Conservation (phyloP, 768 basidiomycete genomes). For the Tulasnella calospora region DNA sequence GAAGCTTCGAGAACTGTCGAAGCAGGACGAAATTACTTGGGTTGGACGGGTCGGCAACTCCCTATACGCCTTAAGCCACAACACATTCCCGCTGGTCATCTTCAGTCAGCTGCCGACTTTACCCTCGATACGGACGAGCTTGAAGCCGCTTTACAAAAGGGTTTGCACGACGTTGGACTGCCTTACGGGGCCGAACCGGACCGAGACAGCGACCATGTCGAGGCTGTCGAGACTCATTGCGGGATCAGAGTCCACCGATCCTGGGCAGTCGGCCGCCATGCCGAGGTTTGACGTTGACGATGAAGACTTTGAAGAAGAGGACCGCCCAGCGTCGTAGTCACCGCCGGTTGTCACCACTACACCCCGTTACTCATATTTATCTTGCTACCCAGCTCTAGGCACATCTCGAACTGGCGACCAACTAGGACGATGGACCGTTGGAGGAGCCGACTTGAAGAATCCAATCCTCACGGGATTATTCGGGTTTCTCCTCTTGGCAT, state of each 20-base stretch:
- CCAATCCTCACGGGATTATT: constrained; percentile 15
- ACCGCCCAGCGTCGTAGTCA: constrained; percentile 4
- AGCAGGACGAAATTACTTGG: constrained; percentile 62
- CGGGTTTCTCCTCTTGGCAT: constrained; percentile 10
- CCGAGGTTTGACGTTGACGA: constrained; percentile 3
- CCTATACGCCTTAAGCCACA: constrained; percentile 80
- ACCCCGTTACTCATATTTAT: not conserved
- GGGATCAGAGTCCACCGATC: not conserved
- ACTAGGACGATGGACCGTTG: constrained; percentile 14
- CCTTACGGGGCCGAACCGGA: constrained; percentile 29
- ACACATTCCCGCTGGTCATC: constrained; percentile 72
- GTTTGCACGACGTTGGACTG: constrained; percentile 28
- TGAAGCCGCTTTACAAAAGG: not conserved
- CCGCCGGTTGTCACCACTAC: constrained; percentile 12
- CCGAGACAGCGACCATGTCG: constrained; percentile 20
- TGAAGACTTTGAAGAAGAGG: not conserved
- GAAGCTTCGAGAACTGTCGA: constrained; percentile 42
- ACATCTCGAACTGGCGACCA: constrained; percentile 8
- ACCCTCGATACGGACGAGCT: not conserved
- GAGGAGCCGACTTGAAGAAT: constrained; percentile 13
- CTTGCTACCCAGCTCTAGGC: not conserved
- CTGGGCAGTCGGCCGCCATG: not conserved
- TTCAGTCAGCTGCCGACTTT: constrained; percentile 33
- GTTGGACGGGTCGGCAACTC: constrained; percentile 74
- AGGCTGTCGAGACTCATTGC: constrained; percentile 24